Base-by-base conservation (phyloP, 176 grass and related monocot species). In the Carex scoparia region DNA sequence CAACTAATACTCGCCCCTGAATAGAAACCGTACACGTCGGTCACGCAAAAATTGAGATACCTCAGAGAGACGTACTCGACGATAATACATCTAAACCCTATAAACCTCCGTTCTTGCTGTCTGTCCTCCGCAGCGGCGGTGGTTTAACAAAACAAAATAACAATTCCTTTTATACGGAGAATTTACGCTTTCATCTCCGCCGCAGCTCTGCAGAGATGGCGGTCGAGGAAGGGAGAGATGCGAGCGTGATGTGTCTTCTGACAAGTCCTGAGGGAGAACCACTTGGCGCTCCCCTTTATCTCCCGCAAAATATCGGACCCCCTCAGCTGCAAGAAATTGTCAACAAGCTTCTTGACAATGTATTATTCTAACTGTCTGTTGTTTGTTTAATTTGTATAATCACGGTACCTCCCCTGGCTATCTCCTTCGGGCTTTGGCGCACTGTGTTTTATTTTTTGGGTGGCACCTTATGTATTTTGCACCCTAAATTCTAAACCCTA, bases 301-400 rank as follows among this genome's bases (percentile, higher is more conserved):
- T 99, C 55, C 96, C 96, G 33, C 91, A 94, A 68, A 98, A 92
- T 81, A 70, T 84, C 48, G 96, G 96, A 0, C 93, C 96, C 5
- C 70, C 90, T 2, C 96, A 95, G 81, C 93, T 99, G 23, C 93
- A 94, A 87, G 93, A 99, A 72, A 94, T 99, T 69, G 96, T 98
- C 84, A 98, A 98, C 79, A 88, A 94, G 11, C 93, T 98, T 46
- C 96, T 98, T 9, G 89, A 86, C 55, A 95, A 95, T 86, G 96
- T 98, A 66, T 27, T 38, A 61, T 27, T 38, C 0, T 67, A 8
- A 61, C 3, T 11, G 28, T 79, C 1, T 59, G 48, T 67, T 32
- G 14, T 68, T 35, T 32, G 65, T 65, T 65, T 2, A 61, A 12
- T 81, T 42, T 49, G 14, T 65, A 42, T 79, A 7, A 33, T 79